phyloP scores from a whole-genome alignment of 1,284 basidiomycete genomes.

The Flammula alnicola region DNA sequence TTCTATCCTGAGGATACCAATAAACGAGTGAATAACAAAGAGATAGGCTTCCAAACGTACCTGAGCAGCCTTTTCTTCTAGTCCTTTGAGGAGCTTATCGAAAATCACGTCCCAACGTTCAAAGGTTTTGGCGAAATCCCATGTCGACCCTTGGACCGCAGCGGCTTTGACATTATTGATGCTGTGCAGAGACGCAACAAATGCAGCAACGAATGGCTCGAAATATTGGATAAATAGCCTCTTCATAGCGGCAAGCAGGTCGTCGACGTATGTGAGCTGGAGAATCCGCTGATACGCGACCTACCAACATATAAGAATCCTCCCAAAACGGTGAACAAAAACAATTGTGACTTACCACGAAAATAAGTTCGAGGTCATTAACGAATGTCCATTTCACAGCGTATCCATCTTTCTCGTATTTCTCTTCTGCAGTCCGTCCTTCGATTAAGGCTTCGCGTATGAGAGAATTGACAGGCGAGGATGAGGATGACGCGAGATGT shows the following conservation, averaged over 20 bases:
- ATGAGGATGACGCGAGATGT: constrained; percentile 71
- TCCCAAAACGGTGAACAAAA: not conserved
- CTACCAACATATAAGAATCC: constrained; percentile 45
- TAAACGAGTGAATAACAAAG: constrained; percentile 4
- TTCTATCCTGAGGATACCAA: constrained; percentile 59
- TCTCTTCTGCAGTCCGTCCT: constrained; percentile 75
- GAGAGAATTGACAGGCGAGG: constrained; percentile 89
- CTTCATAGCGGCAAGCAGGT: constrained; percentile 82
- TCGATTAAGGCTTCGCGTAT: constrained; percentile 92
- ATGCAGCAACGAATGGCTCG: constrained; percentile 78
- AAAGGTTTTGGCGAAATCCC: constrained; percentile 76
- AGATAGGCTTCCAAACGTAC: constrained; percentile 39
- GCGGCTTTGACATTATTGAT: constrained; percentile 49
- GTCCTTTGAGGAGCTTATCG: constrained; percentile 72
- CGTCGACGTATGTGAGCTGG: constrained; percentile 93
- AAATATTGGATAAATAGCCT: constrained; percentile 86
- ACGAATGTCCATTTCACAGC: constrained; percentile 92
- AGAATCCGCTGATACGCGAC: constrained; percentile 97
- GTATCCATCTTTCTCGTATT: constrained; percentile 90
- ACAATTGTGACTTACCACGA: constrained; percentile 71
- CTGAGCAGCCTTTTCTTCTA: constrained; percentile 78
- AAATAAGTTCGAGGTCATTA: constrained; percentile 93
- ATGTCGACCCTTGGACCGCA: constrained; percentile 46
- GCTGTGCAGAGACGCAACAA: constrained; percentile 81
- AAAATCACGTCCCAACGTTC: constrained; percentile 86